Percentiles rank a stretch among this genome's conserved stretches.
phyloP scores from a whole-genome alignment of 495 filamentous ascomycete genomes.

The Apodospora peruviana region DNA sequence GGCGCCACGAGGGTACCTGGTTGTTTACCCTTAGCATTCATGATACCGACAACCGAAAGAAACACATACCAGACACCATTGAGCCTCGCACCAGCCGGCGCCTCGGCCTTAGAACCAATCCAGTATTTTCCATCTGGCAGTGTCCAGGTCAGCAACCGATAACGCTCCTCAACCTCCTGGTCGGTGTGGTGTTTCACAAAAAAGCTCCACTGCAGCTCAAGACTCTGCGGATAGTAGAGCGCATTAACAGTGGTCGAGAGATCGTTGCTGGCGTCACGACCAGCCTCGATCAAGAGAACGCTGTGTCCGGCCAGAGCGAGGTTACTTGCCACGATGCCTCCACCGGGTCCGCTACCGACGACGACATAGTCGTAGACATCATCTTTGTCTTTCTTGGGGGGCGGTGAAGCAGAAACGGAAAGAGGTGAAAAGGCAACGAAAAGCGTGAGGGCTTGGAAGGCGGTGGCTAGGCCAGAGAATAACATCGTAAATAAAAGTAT shows the following conservation, averaged over 20 bases:
- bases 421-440: not conserved
- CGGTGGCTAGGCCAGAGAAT: not conserved
- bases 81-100: slow-evolving; percentile 32
- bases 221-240: slow-evolving; percentile 20
- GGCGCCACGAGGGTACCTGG: slow-evolving; percentile 41
- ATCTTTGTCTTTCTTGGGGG: not conserved
- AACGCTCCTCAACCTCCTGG: slow-evolving; percentile 20
- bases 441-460: not conserved
- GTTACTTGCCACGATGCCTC: slow-evolving; percentile 55
- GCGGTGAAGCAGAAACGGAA: not conserved
- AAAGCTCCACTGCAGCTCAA: slow-evolving; percentile 37
- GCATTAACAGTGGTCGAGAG: slow-evolving; percentile 23
- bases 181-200: slow-evolving; percentile 35
- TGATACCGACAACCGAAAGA: not conserved
- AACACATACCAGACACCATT: slow-evolving; percentile 31
- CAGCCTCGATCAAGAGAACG: slow-evolving; percentile 57
- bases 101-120: slow-evolving; percentile 12
- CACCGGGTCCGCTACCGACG: slow-evolving; percentile 60
- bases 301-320: slow-evolving; percentile 55
- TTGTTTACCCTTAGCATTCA: slow-evolving; percentile 7
- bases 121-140: slow-evolving; percentile 24
- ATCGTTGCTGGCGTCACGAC: slow-evolving; percentile 46
- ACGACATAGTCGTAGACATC: slow-evolving; percentile 56
- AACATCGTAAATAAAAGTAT: too few species aligned
- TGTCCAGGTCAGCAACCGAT: slow-evolving; percentile 32